Percentiles rank a stretch among this genome's conserved stretches.
phyloP scores from a whole-genome alignment of 106 monocot genomes.

The Iris macrosiphon region DNA sequence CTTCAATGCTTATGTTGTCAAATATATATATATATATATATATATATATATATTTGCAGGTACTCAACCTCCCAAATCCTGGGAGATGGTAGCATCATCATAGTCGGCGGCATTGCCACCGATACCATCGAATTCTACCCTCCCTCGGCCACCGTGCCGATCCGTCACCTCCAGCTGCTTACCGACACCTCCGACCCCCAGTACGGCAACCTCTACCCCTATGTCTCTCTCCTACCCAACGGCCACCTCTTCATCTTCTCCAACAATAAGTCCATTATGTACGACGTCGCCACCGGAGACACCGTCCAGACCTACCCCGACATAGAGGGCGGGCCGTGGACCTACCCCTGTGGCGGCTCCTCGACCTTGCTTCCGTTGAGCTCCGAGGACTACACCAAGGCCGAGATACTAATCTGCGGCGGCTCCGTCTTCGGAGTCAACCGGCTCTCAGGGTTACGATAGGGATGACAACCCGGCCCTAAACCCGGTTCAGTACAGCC shows the following conservation, averaged over 20 bases:
- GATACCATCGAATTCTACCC: conserved; percentile 52
- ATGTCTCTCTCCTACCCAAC: conserved; percentile 78
- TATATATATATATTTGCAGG: conserved; percentile 11
- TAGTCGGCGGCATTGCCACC: conserved; percentile 51
- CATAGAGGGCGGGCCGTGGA: conserved; percentile 45
- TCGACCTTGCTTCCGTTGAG: conserved; percentile 50
- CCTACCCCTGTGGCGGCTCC: conserved; percentile 70
- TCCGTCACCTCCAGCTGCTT: conserved; percentile 39
- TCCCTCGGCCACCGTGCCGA: background rate
- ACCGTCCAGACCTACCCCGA: conserved; percentile 41
- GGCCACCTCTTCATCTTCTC: conserved; percentile 83
- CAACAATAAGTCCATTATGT: conserved; percentile 40
- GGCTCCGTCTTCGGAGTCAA: conserved; percentile 39
- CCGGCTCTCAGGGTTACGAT: conserved; percentile 51
- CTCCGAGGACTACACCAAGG: conserved; percentile 20
- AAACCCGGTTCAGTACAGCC: conserved; percentile 60
- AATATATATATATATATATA: too few species aligned
- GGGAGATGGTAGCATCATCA: conserved; percentile 50
- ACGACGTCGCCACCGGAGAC: conserved; percentile 27
- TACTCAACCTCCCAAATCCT: conserved; percentile 72
- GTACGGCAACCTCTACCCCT: conserved; percentile 72
- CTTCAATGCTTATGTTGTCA: too few species aligned
- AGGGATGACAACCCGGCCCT: conserved; percentile 38
- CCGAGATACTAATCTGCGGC: conserved; percentile 63
- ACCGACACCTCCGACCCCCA: conserved; percentile 31